Evolutionary conservation across 495 filamentous ascomycete genomes (phyloP).

Genomic region (Aspergillus heteromorphus): DNA sequence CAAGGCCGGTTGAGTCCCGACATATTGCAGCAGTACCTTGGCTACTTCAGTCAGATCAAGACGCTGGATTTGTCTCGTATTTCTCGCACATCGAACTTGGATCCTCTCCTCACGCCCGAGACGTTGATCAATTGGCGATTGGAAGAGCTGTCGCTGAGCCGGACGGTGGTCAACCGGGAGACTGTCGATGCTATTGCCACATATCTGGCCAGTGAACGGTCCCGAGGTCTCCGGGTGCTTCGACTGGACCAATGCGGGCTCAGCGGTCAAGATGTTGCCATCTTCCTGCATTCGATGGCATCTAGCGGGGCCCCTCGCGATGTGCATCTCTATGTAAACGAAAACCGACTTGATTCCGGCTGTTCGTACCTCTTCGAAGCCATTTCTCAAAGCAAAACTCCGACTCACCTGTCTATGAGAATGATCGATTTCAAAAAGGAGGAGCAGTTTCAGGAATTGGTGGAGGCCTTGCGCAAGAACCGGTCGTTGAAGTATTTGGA

Average conservation of each 20-base stretch:
- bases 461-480: constrained; percentile 67
- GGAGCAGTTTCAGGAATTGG: constrained; percentile 64
- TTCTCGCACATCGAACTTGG: constrained; percentile 53
- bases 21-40: constrained; percentile 56
- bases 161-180: constrained; percentile 54
- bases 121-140: constrained; percentile 68
- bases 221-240: constrained; percentile 60
- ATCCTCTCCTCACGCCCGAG: constrained; percentile 61
- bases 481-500: constrained; percentile 73
- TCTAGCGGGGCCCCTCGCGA: constrained; percentile 50
- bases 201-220: constrained; percentile 59
- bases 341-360: constrained; percentile 72
- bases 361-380: constrained; percentile 65
- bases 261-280: constrained; percentile 69
- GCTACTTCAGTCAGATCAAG: constrained; percentile 62
- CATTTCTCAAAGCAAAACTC: constrained; percentile 58
- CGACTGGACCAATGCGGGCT: constrained; percentile 75
- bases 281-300: constrained; percentile 71
- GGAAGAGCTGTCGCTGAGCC: constrained; percentile 65
- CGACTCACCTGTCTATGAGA: constrained; percentile 69
- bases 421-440: constrained; percentile 84
- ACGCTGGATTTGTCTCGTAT: constrained; percentile 69
- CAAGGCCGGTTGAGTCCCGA: constrained; percentile 64
- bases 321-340: constrained; percentile 72
- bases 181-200: constrained; percentile 55